Base-by-base conservation (phyloP, 257 asterid species). In the Primulina huaijiensis region DNA sequence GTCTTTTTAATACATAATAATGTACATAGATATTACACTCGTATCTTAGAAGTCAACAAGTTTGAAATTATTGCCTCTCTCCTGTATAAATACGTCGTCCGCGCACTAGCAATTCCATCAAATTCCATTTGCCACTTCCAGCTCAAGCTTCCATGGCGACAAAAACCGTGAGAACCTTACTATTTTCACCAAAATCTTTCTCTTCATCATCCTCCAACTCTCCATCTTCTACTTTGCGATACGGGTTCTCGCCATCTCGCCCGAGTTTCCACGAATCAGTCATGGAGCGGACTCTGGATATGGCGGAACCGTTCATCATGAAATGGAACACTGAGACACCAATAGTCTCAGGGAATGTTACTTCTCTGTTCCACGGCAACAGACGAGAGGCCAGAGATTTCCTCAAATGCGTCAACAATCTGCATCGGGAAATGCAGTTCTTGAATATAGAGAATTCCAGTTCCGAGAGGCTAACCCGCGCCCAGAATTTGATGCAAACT, bases 281-380 rank as follows among this genome's bases (percentile, higher is more conserved):
- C 8, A 78, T 80, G 77, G 86, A 80, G 72, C 65, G 76, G 16
- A 82, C 81, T 0, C 65, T 85, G 1, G 86, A 78, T 40, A 58
- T 73, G 38, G 80, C 81, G 6, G 86, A 72, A 55, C 77, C 84
- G 6, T 19, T 74, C 21, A 71, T 85, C 68, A 33, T 37, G 65
- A 85, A 82, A 55, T 85, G 90, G 90, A 57, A 80, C 67, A 80
- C 82, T 0, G 81, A 85, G 82, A 0, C 71, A 68, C 4, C 83
- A 82, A 27, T 27, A 27, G 3, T 27, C 30, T 27, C 30, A 2
- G 3, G 30, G 30, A 27, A 27, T 27, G 30, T 27, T 33, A 80
- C 87, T 63, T 80, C 89, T 35, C 85, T 82, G 14, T 82, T 85
- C 76, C 53, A 75, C 35, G 81, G 80, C 21, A 85, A 74, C 35